Evolutionary conservation across 805 yeast genomes (phyloP).

Genomic region (Schizosaccharomyces cryophilus): DNA sequence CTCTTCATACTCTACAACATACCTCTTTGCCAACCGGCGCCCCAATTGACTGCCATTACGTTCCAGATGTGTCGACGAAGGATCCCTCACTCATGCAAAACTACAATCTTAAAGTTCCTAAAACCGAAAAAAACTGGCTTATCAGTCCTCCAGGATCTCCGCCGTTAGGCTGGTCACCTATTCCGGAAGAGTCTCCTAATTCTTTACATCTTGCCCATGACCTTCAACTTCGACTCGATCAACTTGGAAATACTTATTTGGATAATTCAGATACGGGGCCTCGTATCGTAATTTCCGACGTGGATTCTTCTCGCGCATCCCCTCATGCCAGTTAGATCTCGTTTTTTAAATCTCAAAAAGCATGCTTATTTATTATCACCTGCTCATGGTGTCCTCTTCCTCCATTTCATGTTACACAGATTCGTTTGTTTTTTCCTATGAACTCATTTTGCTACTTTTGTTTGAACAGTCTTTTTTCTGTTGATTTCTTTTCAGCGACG

Average conservation of each 20-base stretch:
- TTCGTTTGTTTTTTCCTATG: too few species aligned
- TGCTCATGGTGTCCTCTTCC: too few species aligned
- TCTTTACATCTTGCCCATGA: not conserved
- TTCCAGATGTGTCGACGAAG: not conserved
- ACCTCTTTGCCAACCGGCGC: not conserved
- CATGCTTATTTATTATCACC: too few species aligned
- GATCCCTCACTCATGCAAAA: too few species aligned
- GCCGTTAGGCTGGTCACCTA: slow-evolving; percentile 10
- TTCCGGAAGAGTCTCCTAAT: slow-evolving; percentile 10
- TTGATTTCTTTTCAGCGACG: too few species aligned
- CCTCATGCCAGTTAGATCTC: not conserved
- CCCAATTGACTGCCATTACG: not conserved
- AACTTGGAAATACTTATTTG: not conserved
- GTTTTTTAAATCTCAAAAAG: too few species aligned
- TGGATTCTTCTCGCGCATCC: not conserved
- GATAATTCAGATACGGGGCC: not conserved
- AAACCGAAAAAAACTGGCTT: slow-evolving; percentile 8
- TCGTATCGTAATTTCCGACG: not conserved
- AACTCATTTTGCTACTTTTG: too few species aligned
- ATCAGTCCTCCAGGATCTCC: slow-evolving; percentile 13
- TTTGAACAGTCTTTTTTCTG: too few species aligned
- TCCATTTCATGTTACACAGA: too few species aligned
- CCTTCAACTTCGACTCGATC: not conserved
- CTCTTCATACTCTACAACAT: not conserved
- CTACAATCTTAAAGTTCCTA: slow-evolving; percentile 5